A percentile compares a stretch with the other conserved stretches of the same genome.
phyloP scores from a whole-genome alignment of 805 yeast species.

The Torulaspora maleeae region DNA sequence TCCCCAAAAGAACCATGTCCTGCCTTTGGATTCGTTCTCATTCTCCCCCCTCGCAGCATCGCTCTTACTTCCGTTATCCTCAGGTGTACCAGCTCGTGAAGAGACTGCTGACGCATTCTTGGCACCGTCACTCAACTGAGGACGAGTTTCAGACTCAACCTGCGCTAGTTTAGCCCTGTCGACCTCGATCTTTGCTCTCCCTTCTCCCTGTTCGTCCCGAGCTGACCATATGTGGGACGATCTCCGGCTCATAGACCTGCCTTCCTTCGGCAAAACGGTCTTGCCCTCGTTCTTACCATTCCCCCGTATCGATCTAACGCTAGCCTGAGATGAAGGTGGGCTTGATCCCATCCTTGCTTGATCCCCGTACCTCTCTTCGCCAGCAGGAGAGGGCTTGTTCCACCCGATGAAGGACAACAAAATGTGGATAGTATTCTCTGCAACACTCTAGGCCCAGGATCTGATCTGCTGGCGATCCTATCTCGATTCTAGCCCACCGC shows the following conservation, averaged over 20 bases:
- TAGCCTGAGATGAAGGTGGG: slow-evolving; percentile 7
- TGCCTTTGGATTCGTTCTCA: slow-evolving; percentile 7
- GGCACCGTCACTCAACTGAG: neutral
- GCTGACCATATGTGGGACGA: slow-evolving; percentile 11
- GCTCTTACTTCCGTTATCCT: neutral
- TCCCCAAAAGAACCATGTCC: slow-evolving; percentile 27
- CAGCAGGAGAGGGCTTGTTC: neutral
- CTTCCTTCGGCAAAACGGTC: neutral
- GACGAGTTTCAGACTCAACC: neutral
- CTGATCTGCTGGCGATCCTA: neutral
- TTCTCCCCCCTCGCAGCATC: neutral
- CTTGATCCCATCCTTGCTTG: slow-evolving; percentile 6
- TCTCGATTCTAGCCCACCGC: neutral
- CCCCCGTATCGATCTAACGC: slow-evolving; percentile 10
- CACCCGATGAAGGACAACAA: neutral
- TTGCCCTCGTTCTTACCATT: slow-evolving; percentile 4
- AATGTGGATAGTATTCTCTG: neutral
- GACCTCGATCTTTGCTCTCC: slow-evolving; percentile 1
- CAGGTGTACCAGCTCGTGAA: neutral
- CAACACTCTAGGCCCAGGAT: neutral
- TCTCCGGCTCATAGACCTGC: neutral
- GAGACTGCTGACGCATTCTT: neutral
- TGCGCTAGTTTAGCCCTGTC: neutral
- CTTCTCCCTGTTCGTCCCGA: slow-evolving; percentile 2
- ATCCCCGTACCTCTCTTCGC: neutral